Evolutionary conservation across 805 yeast species (phyloP).

Genomic region (Candida pseudoglaebosa): DNA sequence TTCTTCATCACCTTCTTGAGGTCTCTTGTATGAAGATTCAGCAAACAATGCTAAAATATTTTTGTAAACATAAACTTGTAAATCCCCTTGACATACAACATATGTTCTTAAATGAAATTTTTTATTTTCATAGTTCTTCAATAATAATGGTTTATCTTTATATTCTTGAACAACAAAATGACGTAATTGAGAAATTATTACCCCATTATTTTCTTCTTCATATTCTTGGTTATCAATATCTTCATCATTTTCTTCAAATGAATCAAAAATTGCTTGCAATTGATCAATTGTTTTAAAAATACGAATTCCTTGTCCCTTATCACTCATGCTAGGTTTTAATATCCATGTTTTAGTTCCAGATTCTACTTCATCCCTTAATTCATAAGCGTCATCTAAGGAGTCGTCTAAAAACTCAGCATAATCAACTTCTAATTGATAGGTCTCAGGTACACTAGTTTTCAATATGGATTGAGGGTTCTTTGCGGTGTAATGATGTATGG

Average conservation of each 20-base stretch:
- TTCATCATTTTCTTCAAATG: conserved; percentile 72
- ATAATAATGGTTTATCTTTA: conserved; percentile 60
- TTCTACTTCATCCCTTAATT: conserved; percentile 74
- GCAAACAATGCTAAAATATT: conserved; percentile 84
- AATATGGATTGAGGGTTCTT: conserved; percentile 72
- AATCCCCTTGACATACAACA: conserved; percentile 68
- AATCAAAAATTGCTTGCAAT: conserved; percentile 77
- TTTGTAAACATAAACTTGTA: conserved; percentile 74
- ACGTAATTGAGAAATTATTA: conserved; percentile 81
- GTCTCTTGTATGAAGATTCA: conserved; percentile 41
- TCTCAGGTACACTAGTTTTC: conserved; percentile 60
- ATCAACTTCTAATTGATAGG: conserved; percentile 81
- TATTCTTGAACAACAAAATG: conserved; percentile 91
- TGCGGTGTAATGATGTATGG: conserved; percentile 67
- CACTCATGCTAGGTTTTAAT: conserved; percentile 95
- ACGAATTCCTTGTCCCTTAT: conserved; percentile 93
- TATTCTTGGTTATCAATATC: conserved; percentile 61
- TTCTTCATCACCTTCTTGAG: conserved; percentile 18
- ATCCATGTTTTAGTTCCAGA: conserved; percentile 69
- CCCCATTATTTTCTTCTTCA: conserved; percentile 47
- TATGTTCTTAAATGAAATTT: conserved; percentile 91
- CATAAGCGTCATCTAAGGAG: conserved; percentile 87
- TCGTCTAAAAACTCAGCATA: conserved; percentile 96
- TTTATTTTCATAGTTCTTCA: conserved; percentile 54
- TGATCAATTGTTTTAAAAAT: conserved; percentile 75